These are phyloP conservation scores for Henckelia pumila DNA, from an alignment of 257 asterid species.

Conservation along the genomic window DNA sequence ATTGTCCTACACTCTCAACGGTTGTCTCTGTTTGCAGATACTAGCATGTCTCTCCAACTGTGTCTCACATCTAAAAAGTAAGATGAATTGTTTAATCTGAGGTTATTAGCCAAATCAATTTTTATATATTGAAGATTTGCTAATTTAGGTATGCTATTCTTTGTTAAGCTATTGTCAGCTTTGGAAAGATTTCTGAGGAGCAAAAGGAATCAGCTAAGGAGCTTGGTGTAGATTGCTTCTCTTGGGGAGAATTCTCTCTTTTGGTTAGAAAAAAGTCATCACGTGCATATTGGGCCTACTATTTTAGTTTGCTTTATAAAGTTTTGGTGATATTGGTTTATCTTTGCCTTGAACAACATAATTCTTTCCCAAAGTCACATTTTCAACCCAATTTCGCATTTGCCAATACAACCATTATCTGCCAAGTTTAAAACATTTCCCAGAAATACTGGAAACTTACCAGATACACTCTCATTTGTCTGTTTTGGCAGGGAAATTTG, in stretches of 20 bases:
- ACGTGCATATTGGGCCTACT: background rate
- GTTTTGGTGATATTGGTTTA: background rate
- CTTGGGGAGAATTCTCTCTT: constrained; percentile 75
- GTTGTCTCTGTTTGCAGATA: constrained; percentile 51
- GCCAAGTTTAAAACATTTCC: background rate
- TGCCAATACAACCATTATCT: background rate
- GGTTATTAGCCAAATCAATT: background rate
- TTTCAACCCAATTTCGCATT: background rate
- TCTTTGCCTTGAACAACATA: background rate
- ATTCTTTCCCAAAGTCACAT: background rate
- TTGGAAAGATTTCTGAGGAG: constrained; percentile 53
- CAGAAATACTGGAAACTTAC: background rate
- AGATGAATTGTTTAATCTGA: constrained; percentile 24
- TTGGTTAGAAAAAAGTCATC: constrained; percentile 40
- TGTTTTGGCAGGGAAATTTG: constrained; percentile 48
- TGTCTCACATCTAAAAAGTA: constrained; percentile 67
- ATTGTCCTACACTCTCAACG: background rate
- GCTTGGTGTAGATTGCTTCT: constrained; percentile 68
- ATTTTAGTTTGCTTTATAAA: background rate
- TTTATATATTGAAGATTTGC: background rate
- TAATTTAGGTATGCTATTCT: constrained; percentile 24
- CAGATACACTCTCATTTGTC: background rate
- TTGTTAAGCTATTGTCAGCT: constrained; percentile 76
- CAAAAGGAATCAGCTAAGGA: constrained; percentile 70
- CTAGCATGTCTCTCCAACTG: constrained; percentile 69